Base-by-base conservation (phyloP, 208 protist species). In the Acanthamoeba divionensis region DNA sequence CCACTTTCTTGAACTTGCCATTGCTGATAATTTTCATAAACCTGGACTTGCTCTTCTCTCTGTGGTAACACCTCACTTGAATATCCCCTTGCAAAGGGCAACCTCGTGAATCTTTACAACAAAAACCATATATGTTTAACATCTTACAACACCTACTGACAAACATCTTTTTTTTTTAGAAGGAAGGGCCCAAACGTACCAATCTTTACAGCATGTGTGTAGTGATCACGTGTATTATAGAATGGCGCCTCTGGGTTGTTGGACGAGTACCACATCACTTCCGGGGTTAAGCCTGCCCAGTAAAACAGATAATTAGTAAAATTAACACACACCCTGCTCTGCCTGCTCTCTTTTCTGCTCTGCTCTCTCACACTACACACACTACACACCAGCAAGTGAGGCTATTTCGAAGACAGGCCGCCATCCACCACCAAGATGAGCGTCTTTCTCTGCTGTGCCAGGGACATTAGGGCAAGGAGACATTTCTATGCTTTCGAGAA, bases 1-100 rank as follows among this genome's bases (percentile, higher is more conserved):
- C 69, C 38, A 79, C 69, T 48, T 79, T 79, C 69, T 79, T 79
- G 69, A 79, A 79, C 29, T 79, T 26, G 69, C 69, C 69, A n/a
- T 79, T 48, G 45, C 55, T 79, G 6, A 79, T 48, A 41, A 79
- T n/a, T 6, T n/a, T 4, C 69, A 79, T 79, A 48, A 79, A 79
- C 3, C 45, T 48, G 7, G 55, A 33, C 38, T 79, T 41, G 36
- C 38, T 79, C n/a, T 79, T 79, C 36, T 41, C 69, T n/a, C 69
- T 4, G 69, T 79, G 69, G n/a, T 33, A 79, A 29, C 26, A 18
- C 62, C 18, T 12, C 13, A 79, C 69, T 48, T 79, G 69, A 52
- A 79, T 79, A 31, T 79, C 69, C 6, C 69, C 69, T n/a, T 79
- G 69, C 69, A 79, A 41, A 3, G 55, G 15, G 36, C 69, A 79